These are phyloP conservation scores for Rhizopogon vesiculosus DNA, from an alignment of 768 basidiomycete species.

Conservation along the genomic window DNA sequence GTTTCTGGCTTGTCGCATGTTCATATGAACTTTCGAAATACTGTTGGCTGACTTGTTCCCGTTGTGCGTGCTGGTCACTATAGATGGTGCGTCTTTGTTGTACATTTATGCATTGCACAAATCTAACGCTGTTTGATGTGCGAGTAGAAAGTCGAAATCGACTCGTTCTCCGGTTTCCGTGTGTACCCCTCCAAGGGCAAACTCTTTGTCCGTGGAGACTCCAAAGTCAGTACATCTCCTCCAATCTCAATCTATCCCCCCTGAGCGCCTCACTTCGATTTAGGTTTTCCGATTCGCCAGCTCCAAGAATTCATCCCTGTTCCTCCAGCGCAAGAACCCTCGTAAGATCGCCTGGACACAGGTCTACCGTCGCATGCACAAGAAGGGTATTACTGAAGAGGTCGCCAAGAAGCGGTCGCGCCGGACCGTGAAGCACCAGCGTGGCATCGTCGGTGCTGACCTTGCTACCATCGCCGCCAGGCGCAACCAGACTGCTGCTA, in stretches of 20 bases:
- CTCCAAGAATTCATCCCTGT: slow-evolving; percentile 94
- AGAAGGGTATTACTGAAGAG: slow-evolving; percentile 99
- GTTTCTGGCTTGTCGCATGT: slow-evolving; percentile 10
- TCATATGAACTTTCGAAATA: slow-evolving; percentile 8
- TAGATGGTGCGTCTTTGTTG: slow-evolving; percentile 21
- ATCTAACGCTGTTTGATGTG: slow-evolving; percentile 5
- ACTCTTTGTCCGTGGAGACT: slow-evolving; percentile 92
- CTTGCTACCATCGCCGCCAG: slow-evolving; percentile 86
- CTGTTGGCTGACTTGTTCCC: slow-evolving; percentile 13
- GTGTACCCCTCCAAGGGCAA: slow-evolving; percentile 99
- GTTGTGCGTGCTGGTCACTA: not conserved
- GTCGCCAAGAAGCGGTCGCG: slow-evolving; percentile 98
- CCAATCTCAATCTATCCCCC: not conserved
- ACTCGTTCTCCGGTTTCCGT: slow-evolving; percentile 94
- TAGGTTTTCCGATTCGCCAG: slow-evolving; percentile 94
- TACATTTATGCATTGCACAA: not conserved
- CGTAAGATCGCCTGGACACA: slow-evolving; percentile 99
- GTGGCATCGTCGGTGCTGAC: slow-evolving; percentile 97
- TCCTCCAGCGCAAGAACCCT: slow-evolving; percentile 99
- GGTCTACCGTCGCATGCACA: slow-evolving; percentile 96
- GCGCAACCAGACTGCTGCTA: slow-evolving; percentile 87
- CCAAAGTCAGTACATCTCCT: slow-evolving; percentile 61
- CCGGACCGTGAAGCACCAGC: slow-evolving; percentile 95
- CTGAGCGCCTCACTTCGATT: not conserved
- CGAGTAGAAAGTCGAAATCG: slow-evolving; percentile 92